Base-by-base conservation (phyloP, 371 early-diverging fungal species). In the Catenaria anguillulae region DNA sequence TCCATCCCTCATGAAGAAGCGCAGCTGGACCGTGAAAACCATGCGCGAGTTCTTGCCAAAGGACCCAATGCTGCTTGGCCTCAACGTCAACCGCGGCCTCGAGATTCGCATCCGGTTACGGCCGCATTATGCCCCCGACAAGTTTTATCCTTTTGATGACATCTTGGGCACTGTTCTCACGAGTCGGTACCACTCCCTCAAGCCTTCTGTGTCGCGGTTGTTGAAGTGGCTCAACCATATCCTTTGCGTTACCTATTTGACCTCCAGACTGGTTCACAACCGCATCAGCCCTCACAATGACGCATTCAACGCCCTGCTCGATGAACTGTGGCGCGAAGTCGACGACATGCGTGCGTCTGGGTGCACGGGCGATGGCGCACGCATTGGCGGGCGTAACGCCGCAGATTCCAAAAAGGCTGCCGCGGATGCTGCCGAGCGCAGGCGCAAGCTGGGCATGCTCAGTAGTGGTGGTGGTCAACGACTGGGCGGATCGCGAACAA, bases 111-210 rank as follows among this genome's bases (percentile, higher is more conserved):
- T 72, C 21, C 68, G 72, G 15, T 50, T 72, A 37, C 70, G 72
- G 0, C 54, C 42, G 10, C 23, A 68, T 0, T 56, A 67, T 52
- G 48, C 63, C 35, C 45, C 55, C 42, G 23, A 45, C 0, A 50
- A 29, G 60, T 68, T 72, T 21, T 61, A 68, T 31, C 33, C 21
- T 17, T 68, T 50, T 54, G 65, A 62, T 2, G 69, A 68, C n/a
- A 29, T 70, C 24, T 23, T 72, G 12, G 72, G 72, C 19, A 72
- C 72, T 1, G 62, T 72, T 65, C 62, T 72, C 72, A 72, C 56
- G 72, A 72, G 62, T 63, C 66, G 33, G 71, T 62, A 8, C 8
- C 33, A 6, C 15, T 15, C 34, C 29, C 33, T 36, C 33, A 21
- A 34, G n/a, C n/a, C n/a, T n/a, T n/a, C n/a, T 46, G n/a, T 46